These are phyloP conservation scores for Yarrowia keelungensis DNA, from an alignment of 805 yeast species.

Conservation along the genomic window DNA sequence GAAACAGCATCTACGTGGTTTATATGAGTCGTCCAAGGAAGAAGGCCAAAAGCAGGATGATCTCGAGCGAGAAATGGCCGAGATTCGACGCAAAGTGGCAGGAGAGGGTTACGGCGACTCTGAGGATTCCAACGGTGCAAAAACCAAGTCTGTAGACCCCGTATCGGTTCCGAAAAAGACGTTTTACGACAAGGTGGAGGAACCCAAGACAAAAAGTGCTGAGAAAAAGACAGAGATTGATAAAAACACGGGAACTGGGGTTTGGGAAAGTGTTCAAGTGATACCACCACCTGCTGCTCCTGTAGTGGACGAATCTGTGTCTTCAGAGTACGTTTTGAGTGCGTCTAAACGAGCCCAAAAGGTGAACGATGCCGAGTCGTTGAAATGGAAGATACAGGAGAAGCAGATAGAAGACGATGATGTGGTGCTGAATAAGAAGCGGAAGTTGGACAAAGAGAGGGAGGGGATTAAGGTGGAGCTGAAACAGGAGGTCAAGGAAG, in stretches of 20 bases:
- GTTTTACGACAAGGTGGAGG: slow-evolving; percentile 19
- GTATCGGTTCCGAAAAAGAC: not conserved
- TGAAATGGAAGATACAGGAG: slow-evolving; percentile 41
- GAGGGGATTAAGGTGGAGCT: slow-evolving; percentile 8
- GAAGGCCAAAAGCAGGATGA: slow-evolving; percentile 8
- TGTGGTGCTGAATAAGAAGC: slow-evolving; percentile 19
- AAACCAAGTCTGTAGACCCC: not conserved
- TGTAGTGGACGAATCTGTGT: not conserved
- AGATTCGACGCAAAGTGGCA: not conserved
- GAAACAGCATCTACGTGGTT: slow-evolving; percentile 41
- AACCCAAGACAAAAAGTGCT: not conserved
- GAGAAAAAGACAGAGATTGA: slow-evolving; percentile 4
- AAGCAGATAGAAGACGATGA: slow-evolving; percentile 42
- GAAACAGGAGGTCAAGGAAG: slow-evolving; percentile 8
- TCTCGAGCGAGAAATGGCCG: slow-evolving; percentile 24
- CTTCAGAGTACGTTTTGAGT: slow-evolving; percentile 14
- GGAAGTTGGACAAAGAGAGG: not conserved
- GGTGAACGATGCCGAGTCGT: slow-evolving; percentile 9
- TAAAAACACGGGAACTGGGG: slow-evolving; percentile 21
- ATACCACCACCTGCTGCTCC: slow-evolving; percentile 11
- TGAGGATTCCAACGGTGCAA: not conserved
- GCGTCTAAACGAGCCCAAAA: slow-evolving; percentile 17
- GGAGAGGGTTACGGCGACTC: not conserved
- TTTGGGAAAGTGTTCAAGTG: slow-evolving; percentile 21
- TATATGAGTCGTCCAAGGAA: slow-evolving; percentile 4